Percentiles rank a stretch among this genome's conserved stretches.
phyloP scores from a whole-genome alignment of 495 filamentous ascomycete species.

The Gamarada debralockiae region DNA sequence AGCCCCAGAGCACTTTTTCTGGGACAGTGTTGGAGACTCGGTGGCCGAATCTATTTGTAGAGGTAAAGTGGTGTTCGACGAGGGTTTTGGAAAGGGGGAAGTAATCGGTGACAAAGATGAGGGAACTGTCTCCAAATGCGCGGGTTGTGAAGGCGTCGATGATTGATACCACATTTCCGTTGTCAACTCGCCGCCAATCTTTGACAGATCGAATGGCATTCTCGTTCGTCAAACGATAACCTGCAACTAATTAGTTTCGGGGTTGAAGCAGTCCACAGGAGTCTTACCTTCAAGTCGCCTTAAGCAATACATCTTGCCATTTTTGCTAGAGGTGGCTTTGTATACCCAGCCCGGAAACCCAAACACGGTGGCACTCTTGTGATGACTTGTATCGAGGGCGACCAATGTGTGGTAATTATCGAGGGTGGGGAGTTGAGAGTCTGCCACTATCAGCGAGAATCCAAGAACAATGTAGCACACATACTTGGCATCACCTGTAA shows the following conservation, averaged over 20 bases:
- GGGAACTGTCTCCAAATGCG: constrained; percentile 88
- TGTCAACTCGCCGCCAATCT: constrained; percentile 86
- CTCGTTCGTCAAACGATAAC: constrained; percentile 80
- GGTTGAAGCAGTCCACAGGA: not conserved
- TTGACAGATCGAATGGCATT: constrained; percentile 80
- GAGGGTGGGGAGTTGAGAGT: constrained; percentile 67
- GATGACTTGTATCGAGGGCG: constrained; percentile 77
- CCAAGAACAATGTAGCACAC: constrained; percentile 17
- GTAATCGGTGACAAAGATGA: constrained; percentile 92
- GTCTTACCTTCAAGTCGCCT: constrained; percentile 73
- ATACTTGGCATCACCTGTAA: constrained; percentile 80
- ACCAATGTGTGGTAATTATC: constrained; percentile 90
- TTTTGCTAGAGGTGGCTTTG: constrained; percentile 86
- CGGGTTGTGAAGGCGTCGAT: constrained; percentile 92
- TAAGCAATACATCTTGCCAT: constrained; percentile 79
- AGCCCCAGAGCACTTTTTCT: constrained; percentile 84
- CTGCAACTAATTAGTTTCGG: constrained; percentile 32
- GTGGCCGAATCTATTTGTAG: constrained; percentile 47
- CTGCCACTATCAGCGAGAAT: constrained; percentile 20
- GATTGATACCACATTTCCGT: constrained; percentile 77
- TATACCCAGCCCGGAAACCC: constrained; percentile 90
- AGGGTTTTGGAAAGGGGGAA: constrained; percentile 89
- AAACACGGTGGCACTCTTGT: constrained; percentile 71
- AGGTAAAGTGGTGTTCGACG: constrained; percentile 73
- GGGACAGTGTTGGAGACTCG: constrained; percentile 49